Evolutionary conservation across 805 yeast species (phyloP).

Genomic region (Yamadazyma endophytica): DNA sequence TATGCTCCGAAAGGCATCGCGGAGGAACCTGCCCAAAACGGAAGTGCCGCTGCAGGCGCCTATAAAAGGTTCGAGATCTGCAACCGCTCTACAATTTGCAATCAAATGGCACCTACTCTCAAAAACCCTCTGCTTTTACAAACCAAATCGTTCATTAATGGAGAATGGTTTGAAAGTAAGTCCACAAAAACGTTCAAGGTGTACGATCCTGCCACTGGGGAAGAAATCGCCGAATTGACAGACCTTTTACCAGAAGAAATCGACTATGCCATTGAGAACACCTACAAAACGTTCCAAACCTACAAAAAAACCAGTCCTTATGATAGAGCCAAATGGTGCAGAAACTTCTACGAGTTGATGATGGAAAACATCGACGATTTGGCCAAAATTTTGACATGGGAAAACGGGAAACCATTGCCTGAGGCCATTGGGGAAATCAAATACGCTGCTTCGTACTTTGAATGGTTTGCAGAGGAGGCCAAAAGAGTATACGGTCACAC

Average conservation of each 20-base stretch:
- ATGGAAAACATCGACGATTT: slow-evolving; percentile 53
- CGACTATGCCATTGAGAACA: slow-evolving; percentile 44
- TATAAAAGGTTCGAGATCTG: too few relatives aligned
- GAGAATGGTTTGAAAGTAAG: slow-evolving; percentile 35
- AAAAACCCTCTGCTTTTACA: slow-evolving; percentile 32
- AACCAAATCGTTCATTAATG: slow-evolving; percentile 33
- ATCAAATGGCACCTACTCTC: slow-evolving; percentile 13
- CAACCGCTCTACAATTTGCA: too few relatives aligned
- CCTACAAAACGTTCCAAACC: slow-evolving; percentile 41
- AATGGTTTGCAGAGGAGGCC: slow-evolving; percentile 52
- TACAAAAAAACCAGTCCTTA: slow-evolving; percentile 47
- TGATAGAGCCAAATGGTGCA: slow-evolving; percentile 47
- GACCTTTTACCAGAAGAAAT: slow-evolving; percentile 45
- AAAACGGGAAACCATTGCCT: slow-evolving; percentile 54
- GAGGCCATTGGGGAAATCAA: slow-evolving; percentile 55
- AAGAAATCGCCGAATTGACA: slow-evolving; percentile 30
- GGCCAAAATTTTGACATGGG: slow-evolving; percentile 54
- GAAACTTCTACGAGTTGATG: slow-evolving; percentile 49
- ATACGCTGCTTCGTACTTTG: slow-evolving; percentile 51
- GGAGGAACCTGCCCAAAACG: slow-evolving; percentile 3
- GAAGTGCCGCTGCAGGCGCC: slow-evolving; percentile 10
- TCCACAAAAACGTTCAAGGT: slow-evolving; percentile 35
- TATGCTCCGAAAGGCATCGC: too few relatives aligned
- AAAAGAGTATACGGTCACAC: slow-evolving; percentile 53
- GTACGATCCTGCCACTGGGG: slow-evolving; percentile 37